Conservation (phyloP, 805 yeast genomes). For the Suhomyces xylopsoci region DNA sequence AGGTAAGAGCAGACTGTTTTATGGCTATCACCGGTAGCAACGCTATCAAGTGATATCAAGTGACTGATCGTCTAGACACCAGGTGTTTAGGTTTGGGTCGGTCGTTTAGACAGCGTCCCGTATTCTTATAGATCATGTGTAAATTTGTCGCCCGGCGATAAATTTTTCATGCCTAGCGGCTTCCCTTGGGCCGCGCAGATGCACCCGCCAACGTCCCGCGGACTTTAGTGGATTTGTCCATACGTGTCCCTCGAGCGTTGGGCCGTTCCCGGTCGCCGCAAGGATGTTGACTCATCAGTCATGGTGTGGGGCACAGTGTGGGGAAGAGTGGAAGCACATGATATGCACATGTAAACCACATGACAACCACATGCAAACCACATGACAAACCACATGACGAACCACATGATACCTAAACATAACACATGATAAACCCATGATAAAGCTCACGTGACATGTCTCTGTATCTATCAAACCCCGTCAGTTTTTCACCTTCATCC, state of each 20-base stretch:
- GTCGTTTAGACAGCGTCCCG: neutral
- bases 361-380: neutral
- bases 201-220: neutral
- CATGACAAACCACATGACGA: too few relatives aligned
- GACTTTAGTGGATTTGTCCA: neutral
- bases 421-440: too few relatives aligned
- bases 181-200: neutral
- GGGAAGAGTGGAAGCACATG: neutral
- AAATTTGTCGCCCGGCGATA: neutral
- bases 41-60: too few relatives aligned
- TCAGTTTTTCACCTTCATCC: neutral
- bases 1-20: too few relatives aligned
- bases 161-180: neutral
- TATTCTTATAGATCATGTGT: neutral
- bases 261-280: neutral
- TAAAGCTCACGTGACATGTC: neutral
- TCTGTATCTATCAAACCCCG: neutral
- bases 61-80: too few relatives aligned
- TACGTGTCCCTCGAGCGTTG: neutral
- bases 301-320: neutral
- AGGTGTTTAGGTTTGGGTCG: neutral
- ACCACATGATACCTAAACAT: neutral
- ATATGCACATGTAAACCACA: too few relatives aligned
- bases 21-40: too few relatives aligned
- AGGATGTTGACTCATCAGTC: neutral